phyloP scores from a whole-genome alignment of 176 grass and related monocot genomes.

The Hordeum marinum region DNA sequence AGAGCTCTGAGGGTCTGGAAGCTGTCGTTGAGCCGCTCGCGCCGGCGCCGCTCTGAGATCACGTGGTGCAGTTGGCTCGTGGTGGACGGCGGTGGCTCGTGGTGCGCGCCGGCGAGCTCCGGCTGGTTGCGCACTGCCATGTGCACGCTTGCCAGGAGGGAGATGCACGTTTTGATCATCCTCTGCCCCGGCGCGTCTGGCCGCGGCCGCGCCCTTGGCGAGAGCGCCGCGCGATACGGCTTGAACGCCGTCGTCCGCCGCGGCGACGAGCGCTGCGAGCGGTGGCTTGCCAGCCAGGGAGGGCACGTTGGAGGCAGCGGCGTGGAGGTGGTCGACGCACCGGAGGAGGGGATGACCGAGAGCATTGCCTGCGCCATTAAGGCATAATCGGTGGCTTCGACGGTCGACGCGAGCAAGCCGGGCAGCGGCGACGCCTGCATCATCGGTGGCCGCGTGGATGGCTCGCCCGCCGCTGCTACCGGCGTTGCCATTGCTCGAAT shows the following conservation, averaged over 20 bases:
- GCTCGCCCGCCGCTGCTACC: neutral
- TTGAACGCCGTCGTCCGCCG: slow-evolving; percentile 36
- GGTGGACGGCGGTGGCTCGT: neutral
- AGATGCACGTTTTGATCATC: slow-evolving; percentile 52
- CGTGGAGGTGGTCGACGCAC: neutral
- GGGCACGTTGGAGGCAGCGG: neutral
- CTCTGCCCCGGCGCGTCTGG: slow-evolving; percentile 36
- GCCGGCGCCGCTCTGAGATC: slow-evolving; percentile 66
- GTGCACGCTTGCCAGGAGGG: slow-evolving; percentile 24
- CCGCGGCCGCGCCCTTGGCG: neutral
- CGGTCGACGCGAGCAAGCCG: neutral
- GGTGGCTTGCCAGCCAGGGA: slow-evolving; percentile 14
- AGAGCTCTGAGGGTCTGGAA: slow-evolving; percentile 54
- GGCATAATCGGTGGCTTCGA: neutral
- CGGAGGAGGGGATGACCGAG: slow-evolving; percentile 32
- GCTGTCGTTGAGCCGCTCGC: slow-evolving; percentile 74
- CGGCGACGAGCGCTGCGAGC: neutral
- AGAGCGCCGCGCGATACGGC: slow-evolving; percentile 40
- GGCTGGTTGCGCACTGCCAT: neutral
- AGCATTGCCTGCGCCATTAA: slow-evolving; percentile 46
- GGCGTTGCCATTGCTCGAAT: slow-evolving; percentile 10
- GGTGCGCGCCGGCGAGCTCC: neutral
- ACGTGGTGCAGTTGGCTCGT: slow-evolving; percentile 69
- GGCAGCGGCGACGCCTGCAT: neutral
- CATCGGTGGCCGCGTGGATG: neutral